phyloP scores from a whole-genome alignment of 2,329 filamentous ascomycete genomes.

The Trichoderma atroviride region DNA sequence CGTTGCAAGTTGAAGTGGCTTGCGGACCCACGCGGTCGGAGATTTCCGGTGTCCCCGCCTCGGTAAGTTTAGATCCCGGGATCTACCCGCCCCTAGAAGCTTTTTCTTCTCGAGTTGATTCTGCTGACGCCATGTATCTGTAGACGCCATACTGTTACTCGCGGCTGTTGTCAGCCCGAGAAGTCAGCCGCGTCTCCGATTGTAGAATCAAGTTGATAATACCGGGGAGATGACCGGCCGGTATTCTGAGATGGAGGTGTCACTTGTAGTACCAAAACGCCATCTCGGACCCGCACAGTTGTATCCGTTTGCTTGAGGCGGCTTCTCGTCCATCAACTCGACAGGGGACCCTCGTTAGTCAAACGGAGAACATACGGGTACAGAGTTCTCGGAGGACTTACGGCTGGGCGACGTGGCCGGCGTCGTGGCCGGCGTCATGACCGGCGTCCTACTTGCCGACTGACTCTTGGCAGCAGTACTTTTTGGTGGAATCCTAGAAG shows the following conservation, averaged over 20 bases:
- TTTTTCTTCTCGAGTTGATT: neutral
- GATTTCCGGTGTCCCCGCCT: conserved; percentile 4
- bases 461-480: neutral
- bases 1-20: neutral
- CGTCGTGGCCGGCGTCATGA: neutral
- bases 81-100: neutral
- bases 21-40: neutral
- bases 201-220: neutral
- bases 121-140: neutral
- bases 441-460: neutral
- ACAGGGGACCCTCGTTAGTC: neutral
- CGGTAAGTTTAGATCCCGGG: neutral
- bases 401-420: neutral
- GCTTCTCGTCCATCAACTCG: neutral
- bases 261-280: neutral
- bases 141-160: neutral
- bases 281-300: neutral
- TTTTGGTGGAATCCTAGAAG: neutral
- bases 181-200: neutral
- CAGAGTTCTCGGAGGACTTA: neutral
- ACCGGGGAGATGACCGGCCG: neutral
- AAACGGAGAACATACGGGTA: neutral
- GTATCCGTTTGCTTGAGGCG: conserved; percentile 3
- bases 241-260: neutral
- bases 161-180: neutral